phyloP scores from a whole-genome alignment of 495 filamentous ascomycete species.

The Penicillium diatomitis region DNA sequence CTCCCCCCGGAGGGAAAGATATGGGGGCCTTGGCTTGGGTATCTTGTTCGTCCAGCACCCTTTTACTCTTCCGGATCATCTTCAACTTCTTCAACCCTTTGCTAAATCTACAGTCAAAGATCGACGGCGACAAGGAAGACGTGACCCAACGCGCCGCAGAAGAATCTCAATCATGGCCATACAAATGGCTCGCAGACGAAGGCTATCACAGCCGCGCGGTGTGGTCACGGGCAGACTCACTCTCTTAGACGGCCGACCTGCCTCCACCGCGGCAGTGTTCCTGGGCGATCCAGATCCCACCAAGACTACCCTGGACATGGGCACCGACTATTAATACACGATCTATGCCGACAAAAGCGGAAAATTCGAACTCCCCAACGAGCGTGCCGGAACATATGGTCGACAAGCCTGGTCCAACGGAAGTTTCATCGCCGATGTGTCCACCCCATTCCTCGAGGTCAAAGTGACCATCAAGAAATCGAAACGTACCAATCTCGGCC shows the following conservation, averaged over 20 bases:
- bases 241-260: slow-evolving; percentile 1
- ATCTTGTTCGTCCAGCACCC: neutral
- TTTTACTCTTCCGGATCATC: neutral
- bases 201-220: slow-evolving; percentile 1
- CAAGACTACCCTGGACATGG: neutral
- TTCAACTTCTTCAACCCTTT: neutral
- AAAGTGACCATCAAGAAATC: neutral
- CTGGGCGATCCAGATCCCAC: neutral
- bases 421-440: slow-evolving; percentile 1
- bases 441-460: neutral
- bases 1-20: slow-evolving; percentile 1
- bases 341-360: neutral
- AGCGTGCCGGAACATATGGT: neutral
- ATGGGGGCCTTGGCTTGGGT: slow-evolving; percentile 2
- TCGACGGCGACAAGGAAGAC: neutral
- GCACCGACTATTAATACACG: slow-evolving; percentile 1
- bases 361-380: neutral
- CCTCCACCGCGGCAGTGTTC: slow-evolving; percentile 1
- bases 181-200: neutral
- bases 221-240: neutral
- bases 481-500: neutral
- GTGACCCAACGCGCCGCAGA: neutral
- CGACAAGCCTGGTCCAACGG: slow-evolving; percentile 1
- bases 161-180: slow-evolving; percentile 1
- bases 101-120: neutral